Evolutionary conservation across 768 basidiomycete genomes (phyloP).

Genomic region (Tephrocybe rancida): DNA sequence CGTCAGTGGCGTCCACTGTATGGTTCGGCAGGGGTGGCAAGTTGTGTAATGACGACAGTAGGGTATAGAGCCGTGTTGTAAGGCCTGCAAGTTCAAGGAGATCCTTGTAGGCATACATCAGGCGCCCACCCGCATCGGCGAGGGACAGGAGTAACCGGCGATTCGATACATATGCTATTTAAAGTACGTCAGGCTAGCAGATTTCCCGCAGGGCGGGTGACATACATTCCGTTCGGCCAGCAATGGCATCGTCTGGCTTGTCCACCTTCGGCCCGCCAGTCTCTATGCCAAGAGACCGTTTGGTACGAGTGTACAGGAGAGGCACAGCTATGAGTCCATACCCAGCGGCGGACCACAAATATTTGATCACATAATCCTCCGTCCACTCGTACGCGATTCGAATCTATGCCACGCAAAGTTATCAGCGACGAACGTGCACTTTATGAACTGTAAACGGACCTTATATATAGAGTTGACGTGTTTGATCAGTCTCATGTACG

Average conservation of each 20-base stretch:
- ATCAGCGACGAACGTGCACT: neutral
- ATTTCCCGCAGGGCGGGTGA: neutral
- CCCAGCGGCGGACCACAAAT: conserved; percentile 92
- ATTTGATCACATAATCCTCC: conserved; percentile 96
- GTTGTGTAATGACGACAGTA: conserved; percentile 84
- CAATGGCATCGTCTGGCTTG: conserved; percentile 42
- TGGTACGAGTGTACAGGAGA: conserved; percentile 68
- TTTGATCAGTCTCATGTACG: conserved; percentile 79
- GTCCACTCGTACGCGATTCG: conserved; percentile 94
- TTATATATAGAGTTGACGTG: conserved; percentile 94
- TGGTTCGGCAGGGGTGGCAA: conserved; percentile 54
- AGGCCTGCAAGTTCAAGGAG: conserved; percentile 93
- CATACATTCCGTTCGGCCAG: conserved; percentile 49
- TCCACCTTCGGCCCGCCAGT: conserved; percentile 14
- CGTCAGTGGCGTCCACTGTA: conserved; percentile 35
- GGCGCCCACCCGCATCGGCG: conserved; percentile 93
- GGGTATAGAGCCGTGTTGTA: conserved; percentile 86
- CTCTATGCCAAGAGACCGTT: conserved; percentile 37
- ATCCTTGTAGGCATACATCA: conserved; percentile 98
- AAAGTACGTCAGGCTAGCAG: neutral
- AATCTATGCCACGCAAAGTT: conserved; percentile 49
- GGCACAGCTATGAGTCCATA: conserved; percentile 93
- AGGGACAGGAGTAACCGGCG: conserved; percentile 88
- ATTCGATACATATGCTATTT: conserved; percentile 83
- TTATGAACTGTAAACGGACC: conserved; percentile 35